phyloP scores from a whole-genome alignment of 352 stramenopile genomes.

The Phytopythium helicoides region DNA sequence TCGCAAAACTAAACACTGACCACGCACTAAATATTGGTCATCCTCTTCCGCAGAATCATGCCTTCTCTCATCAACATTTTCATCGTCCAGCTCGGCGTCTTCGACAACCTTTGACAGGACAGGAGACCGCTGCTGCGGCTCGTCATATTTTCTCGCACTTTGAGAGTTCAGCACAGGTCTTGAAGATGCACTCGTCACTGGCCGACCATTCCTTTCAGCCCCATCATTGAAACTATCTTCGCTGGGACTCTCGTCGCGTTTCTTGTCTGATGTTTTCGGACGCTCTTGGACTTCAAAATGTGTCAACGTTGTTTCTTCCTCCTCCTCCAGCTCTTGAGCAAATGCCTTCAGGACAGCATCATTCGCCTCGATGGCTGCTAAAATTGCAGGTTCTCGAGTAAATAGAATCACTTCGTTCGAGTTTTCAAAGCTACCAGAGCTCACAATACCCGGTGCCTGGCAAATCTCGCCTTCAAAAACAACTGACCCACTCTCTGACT shows the following conservation, averaged over 20 bases:
- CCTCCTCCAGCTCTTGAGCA: slow-evolving; percentile 48
- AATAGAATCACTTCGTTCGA: slow-evolving; percentile 89
- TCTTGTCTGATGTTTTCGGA: slow-evolving; percentile 54
- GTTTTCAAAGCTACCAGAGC: slow-evolving; percentile 36
- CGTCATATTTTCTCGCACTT: slow-evolving; percentile 40
- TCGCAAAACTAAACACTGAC: slow-evolving; percentile 48
- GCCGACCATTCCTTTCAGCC: slow-evolving; percentile 23
- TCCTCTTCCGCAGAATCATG: slow-evolving; percentile 9
- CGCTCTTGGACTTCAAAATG: slow-evolving; percentile 42
- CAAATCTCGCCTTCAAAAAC: slow-evolving; percentile 89
- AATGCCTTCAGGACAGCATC: slow-evolving; percentile 31
- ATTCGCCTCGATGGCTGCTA: slow-evolving; percentile 72
- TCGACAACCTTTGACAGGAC: slow-evolving; percentile 34
- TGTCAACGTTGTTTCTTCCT: slow-evolving; percentile 14
- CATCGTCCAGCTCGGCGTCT: slow-evolving; percentile 7
- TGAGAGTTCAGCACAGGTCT: slow-evolving; percentile 29
- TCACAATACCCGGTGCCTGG: slow-evolving; percentile 64
- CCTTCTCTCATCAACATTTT: slow-evolving; percentile 4
- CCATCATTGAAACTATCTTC: slow-evolving; percentile 3
- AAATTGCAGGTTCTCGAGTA: slow-evolving; percentile 57
- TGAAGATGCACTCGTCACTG: slow-evolving; percentile 40
- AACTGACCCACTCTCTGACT: slow-evolving; percentile 7
- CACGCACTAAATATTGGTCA: slow-evolving; percentile 29
- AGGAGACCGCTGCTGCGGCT: slow-evolving; percentile 47
- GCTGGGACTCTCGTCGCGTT: not conserved